Evolutionary conservation across 805 yeast genomes (phyloP), one percentile per base, ranked within the genome.

Genomic region (Spathaspora passalidarum): DNA sequence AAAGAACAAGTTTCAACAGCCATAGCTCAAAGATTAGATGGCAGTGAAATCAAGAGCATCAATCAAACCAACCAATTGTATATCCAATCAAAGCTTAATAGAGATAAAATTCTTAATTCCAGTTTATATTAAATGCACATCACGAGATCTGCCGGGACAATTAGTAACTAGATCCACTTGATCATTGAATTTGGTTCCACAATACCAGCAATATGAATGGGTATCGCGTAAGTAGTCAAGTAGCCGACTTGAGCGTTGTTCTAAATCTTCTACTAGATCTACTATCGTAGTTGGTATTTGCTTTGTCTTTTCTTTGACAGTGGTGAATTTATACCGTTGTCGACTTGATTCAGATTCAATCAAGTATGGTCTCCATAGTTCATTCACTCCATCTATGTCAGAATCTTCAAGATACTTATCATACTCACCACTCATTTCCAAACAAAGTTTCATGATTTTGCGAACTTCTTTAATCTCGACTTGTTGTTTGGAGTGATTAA

Each of bases 91-190:
- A 57, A 57, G 32, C n/a, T 48, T 16, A 32, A 44, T 9, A 40
- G 48, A 34, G 49, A 50, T 17, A 45, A 46, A 14, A n/a, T 55
- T 17, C 36, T 56, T 3, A 35, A 46, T 26, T 13, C 17, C 16
- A 36, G 42, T 19, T 38, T 35, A 35, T 45, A 43, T 38, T 47
- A 47, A 21, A 51, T 79, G 84, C 17, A 72, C 79, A 16, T 61
- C 69, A 49, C 73, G 77, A 2, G 52, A 49, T 1, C 57, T 45
- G 0, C 85, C 85, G 2, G 84, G 84, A 54, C 85, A 80, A 43
- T 63, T 57, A 13, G 56, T 52, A 13, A 46, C 61, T 17, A 80
- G 49, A 22, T 78, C 82, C 1, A 53, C 49, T 42, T 60, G 63
- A 46, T 59, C 61, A 1, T 57, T 56, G 52, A 63, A 80, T 26